These are phyloP conservation scores for Plantago major DNA, from an alignment of 257 asterid genomes.

Conservation along the genomic window DNA sequence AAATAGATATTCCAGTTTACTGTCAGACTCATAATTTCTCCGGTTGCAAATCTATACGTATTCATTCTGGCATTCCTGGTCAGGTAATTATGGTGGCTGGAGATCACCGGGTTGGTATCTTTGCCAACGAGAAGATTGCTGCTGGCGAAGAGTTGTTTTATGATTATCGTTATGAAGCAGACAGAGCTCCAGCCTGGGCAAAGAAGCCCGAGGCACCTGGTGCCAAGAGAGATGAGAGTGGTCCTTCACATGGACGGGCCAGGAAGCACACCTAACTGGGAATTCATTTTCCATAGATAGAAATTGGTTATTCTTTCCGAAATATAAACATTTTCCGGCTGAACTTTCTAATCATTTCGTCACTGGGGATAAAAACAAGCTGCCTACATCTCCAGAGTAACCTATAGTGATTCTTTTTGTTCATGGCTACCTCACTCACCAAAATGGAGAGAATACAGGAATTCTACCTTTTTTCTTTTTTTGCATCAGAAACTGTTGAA, in stretches of 20 bases:
- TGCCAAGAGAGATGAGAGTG: conserved; percentile 37
- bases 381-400: conserved; percentile 38
- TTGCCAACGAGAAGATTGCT: conserved; percentile 69
- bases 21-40: too few species aligned
- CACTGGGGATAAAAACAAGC: conserved; percentile 31
- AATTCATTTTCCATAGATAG: conserved; percentile 18
- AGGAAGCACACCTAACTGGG: conserved; percentile 33
- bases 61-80: conserved; percentile 4
- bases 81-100: conserved; percentile 96
- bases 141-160: conserved; percentile 91
- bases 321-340: conserved; percentile 25
- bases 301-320: conserved; percentile 26
- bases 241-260: conserved; percentile 45
- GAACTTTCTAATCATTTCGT: conserved; percentile 28
- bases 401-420: conserved; percentile 33
- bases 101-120: conserved; percentile 89
- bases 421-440: conserved; percentile 29
- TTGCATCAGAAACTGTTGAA: conserved; percentile 18
- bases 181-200: conserved; percentile 91
- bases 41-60: background rate
- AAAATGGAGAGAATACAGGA: conserved; percentile 25
- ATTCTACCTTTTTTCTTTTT: background rate
- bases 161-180: conserved; percentile 78
- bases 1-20: too few species aligned
- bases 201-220: conserved; percentile 82